Evolutionary conservation across 306 rosid species (phyloP), one percentile per base, ranked within the genome.

Genomic region (Oxytropis ochrocephala): DNA sequence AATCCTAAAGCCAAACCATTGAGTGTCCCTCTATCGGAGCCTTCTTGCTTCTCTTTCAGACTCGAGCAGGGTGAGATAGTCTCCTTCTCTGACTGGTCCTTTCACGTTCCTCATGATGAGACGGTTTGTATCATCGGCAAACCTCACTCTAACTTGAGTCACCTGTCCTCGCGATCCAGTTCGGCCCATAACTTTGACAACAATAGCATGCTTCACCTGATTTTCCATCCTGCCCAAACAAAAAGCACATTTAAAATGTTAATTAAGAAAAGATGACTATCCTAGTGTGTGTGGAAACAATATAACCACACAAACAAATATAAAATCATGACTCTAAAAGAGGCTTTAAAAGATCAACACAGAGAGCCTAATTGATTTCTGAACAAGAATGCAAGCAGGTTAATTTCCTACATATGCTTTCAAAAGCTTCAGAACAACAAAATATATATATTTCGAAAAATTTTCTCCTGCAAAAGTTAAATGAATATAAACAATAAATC

Each of bases 31-130:
- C 66, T 60, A 60, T 0, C 66, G 48, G 32, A 60, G 7, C 33
- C 66, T 60, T 10, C 66, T 60, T 38, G 66, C 66, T 60, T 60
- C 66, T 36, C 66, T 60, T 18, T 60, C 66, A 17, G 66, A 60
- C 66, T 60, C 66, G 0, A 60, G 32, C 1, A 60, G 66, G 5
- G 66, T 38, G 14, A 60, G 49, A 1, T 2, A 7, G 0, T 60
- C 66, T 16, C 5, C 29, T 19, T 10, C 66, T 17, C 66, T 38
- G 1, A 60, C 49, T 2, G 66, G 66, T 10, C 66, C 66, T 38
- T 60, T 60, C 11, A 60, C 66, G 1, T 60, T 60, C 66, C 66
- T 60, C 49, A 38, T 35, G 10, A 60, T 60, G 32, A 1, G 10
- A 38, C 66, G 66, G 17, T 0, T 60, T 0, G 2, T 5, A 7